Base-by-base conservation (phyloP, 2,329 filamentous ascomycete genomes). In the Blastomyces parvus region DNA sequence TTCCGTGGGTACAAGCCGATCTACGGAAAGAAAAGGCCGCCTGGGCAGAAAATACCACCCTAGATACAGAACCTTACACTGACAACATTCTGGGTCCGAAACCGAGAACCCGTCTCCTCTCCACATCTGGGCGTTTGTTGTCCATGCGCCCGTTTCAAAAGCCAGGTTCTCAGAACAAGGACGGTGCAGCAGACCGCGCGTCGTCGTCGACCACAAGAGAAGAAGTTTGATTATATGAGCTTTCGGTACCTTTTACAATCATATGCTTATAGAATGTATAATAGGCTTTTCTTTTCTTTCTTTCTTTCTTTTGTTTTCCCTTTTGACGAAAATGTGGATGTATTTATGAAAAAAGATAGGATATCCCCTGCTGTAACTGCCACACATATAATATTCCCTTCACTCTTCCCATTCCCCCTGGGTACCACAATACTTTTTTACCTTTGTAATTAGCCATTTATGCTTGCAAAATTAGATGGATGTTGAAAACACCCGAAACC, bases 1-100 rank as follows among this genome's bases (percentile, higher is more conserved):
- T 80, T 58, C 74, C 74, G 8, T 80, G 78, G 78, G 77, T 80
- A 1, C 74, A 78, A 62, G 73, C 74, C 61, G 76, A 79, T 53
- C 73, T 80, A 46, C 74, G 76, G 58, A 75, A 74, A 19, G 79
- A 81, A 65, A 79, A 76, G 63, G 69, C 74, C 46, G 74, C 74
- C 1, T 81, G 78, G 78, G 69, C 65, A 4, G 68, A 73, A 36
- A 72, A 74, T 50, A 69, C 67, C 27, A 68, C 66, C 14, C 72
- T 74, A 64, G 72, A 73, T 38, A 75, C 72, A 9, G 72, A 74
- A 59, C 74, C 67, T 1, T 78, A 71, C 64, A 72, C 71, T 7
- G 76, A 78, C 63, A 74, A 76, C 48, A 72, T 76, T 57, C 66
- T 68, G 22, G 75, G 71, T 4, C 73, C 74, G 3, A 72, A 70